Evolutionary conservation across 2,329 filamentous ascomycete genomes (phyloP).

Genomic region (Alternaria arbusti): DNA sequence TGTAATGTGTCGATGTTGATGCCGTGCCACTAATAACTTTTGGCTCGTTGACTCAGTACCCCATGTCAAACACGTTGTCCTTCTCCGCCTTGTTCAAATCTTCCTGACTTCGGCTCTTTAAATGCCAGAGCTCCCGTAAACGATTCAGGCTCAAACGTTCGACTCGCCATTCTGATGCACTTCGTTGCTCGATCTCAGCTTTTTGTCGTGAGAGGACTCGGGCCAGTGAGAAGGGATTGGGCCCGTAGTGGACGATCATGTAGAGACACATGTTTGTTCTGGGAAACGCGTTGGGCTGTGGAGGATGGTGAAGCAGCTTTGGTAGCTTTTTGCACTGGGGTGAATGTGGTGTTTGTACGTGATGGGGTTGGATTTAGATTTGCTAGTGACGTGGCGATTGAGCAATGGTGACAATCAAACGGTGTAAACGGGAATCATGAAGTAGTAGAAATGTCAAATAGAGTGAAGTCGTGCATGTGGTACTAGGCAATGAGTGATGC

Average conservation of each 20-base stretch:
- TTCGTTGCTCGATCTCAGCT: neutral
- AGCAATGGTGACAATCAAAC: too few relatives aligned
- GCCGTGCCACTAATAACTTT: neutral
- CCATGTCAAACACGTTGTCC: neutral
- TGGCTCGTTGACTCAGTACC: neutral
- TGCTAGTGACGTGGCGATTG: neutral
- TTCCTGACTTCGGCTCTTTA: neutral
- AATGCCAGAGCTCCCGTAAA: neutral
- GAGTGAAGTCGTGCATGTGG: neutral
- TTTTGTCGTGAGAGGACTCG: neutral
- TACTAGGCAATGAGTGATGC: neutral
- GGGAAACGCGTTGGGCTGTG: accelerated
- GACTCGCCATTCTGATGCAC: neutral
- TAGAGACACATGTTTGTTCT: neutral
- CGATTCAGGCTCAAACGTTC: neutral
- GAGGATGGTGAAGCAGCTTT: neutral
- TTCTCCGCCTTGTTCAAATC: neutral
- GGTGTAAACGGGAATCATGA: neutral
- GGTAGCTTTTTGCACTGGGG: neutral
- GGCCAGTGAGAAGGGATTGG: neutral
- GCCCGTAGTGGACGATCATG: neutral
- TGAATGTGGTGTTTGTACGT: neutral
- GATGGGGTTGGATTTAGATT: neutral
- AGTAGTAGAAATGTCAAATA: neutral
- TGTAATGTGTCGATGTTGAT: neutral